phyloP scores from a whole-genome alignment of 176 grass and related monocot genomes.

The maize (Zea mays) region DNA sequence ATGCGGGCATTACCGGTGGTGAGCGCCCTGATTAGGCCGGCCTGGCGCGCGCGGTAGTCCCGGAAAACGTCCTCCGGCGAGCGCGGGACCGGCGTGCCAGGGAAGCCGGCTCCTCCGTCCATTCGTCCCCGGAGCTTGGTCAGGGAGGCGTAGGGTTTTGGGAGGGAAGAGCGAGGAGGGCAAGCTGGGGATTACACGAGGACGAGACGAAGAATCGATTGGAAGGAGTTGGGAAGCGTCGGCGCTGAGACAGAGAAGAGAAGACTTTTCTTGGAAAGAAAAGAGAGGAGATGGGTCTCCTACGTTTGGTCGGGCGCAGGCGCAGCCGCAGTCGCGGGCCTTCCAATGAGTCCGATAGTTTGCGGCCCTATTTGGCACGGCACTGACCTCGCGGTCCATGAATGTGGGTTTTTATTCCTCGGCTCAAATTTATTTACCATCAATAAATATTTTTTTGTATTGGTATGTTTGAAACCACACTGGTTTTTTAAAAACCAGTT shows the following conservation, averaged over 20 bases:
- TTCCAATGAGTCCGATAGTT: not conserved
- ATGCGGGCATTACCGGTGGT: conserved; percentile 44
- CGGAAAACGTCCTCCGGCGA: conserved; percentile 67
- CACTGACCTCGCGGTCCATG: not conserved
- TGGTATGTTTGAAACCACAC: too few relatives aligned
- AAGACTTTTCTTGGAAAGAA: not conserved
- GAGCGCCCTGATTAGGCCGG: conserved; percentile 65
- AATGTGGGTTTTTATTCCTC: too few relatives aligned
- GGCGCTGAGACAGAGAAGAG: not conserved
- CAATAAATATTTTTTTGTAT: too few relatives aligned
- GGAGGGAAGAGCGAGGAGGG: not conserved
- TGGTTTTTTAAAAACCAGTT: too few relatives aligned
- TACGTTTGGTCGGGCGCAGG: too few relatives aligned
- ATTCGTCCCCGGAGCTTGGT: conserved; percentile 3
- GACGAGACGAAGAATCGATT: not conserved
- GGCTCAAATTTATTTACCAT: too few relatives aligned
- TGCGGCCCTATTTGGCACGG: not conserved
- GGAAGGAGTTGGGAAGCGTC: conserved; percentile 4
- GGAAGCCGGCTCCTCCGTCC: conserved; percentile 41
- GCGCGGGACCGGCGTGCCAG: conserved; percentile 32
- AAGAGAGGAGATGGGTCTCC: not conserved
- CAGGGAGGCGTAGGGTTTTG: not conserved
- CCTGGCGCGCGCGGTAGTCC: conserved; percentile 55
- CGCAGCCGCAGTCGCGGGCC: too few relatives aligned
- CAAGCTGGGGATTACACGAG: not conserved